These are phyloP conservation scores for Wickerhamiella kurtzmanii DNA, from an alignment of 805 yeast species.

Conservation along the genomic window DNA sequence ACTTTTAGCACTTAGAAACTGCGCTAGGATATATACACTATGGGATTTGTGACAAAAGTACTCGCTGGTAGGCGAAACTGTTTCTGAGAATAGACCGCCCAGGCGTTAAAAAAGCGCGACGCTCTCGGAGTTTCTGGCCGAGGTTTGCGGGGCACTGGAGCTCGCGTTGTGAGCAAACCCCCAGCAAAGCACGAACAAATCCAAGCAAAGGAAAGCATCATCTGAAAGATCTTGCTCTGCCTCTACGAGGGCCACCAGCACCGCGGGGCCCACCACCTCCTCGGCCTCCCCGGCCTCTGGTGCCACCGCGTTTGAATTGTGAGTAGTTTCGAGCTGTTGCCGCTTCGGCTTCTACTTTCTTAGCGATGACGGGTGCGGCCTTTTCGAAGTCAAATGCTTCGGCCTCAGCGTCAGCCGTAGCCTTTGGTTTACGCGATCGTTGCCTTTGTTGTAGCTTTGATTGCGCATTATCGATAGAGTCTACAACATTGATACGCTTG, in stretches of 20 bases:
- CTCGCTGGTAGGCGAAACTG: too few species aligned
- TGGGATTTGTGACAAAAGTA: too few species aligned
- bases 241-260: neutral
- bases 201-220: too few species aligned
- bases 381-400: slow-evolving; percentile 19
- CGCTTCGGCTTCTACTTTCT: neutral
- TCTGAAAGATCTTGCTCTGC: neutral
- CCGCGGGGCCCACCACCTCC: neutral
- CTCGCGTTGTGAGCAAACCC: too few species aligned
- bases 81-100: too few species aligned
- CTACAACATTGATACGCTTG: slow-evolving; percentile 14
- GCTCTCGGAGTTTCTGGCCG: too few species aligned
- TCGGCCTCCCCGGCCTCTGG: neutral
- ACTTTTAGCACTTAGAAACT: too few species aligned
- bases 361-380: slow-evolving; percentile 18
- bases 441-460: slow-evolving; percentile 1
- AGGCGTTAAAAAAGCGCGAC: too few species aligned
- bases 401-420: slow-evolving; percentile 6
- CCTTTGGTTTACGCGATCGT: slow-evolving; percentile 5
- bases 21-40: too few species aligned
- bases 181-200: too few species aligned
- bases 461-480: slow-evolving; percentile 8
- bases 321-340: neutral
- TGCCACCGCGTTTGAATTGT: neutral
- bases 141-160: too few species aligned